These are phyloP conservation scores for Daucus carota DNA, from an alignment of 129 eudicot genomes.

Conservation along the genomic window DH1_v3.0 NC_030382.2:48618501-48619000, in stretches of 20 bases:
- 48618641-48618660: no score
- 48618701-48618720: not conserved
- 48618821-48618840: constrained; percentile 96
- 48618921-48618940: not conserved
- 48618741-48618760: constrained; percentile 75
- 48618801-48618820: constrained; percentile 74
- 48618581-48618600: no score
- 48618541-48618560: no score
- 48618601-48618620: no score
- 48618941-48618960: not conserved
- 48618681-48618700: not conserved
- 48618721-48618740: constrained; percentile 34
- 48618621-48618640: no score
- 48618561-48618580: no score
- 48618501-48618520: no score
- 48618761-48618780: constrained; percentile 87
- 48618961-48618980: constrained; percentile 36
- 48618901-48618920: not conserved
- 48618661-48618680: no score
- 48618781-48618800: constrained; percentile 75
- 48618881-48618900: constrained; percentile 40
- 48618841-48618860: constrained; percentile 83
- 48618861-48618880: constrained; percentile 96
- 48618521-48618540: no score
- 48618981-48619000: constrained; percentile 85